phyloP scores from a whole-genome alignment of 306 rosid species.

The Ochetophila trinervis region DNA sequence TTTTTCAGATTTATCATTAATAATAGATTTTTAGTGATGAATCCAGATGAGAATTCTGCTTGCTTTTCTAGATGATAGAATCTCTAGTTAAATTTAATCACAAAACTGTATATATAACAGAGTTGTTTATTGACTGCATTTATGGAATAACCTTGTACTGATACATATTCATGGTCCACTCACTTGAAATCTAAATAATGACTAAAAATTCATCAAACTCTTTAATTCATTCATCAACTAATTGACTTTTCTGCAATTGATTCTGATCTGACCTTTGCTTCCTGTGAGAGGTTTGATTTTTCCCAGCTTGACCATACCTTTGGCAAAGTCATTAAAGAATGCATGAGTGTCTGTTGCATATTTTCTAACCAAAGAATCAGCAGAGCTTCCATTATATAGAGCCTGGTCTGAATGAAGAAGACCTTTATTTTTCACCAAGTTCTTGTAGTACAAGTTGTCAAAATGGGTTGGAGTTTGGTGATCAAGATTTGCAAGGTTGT shows the following conservation, averaged over 20 bases:
- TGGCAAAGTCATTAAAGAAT: conserved; percentile 44
- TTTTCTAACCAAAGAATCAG: conserved; percentile 36
- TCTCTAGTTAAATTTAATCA: too few relatives aligned
- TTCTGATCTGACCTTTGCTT: conserved; percentile 51
- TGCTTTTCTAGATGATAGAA: too few relatives aligned
- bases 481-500: conserved; percentile 36
- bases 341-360: conserved; percentile 24
- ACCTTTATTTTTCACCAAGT: conserved; percentile 34
- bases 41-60: too few relatives aligned
- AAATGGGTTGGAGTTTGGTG: conserved; percentile 46
- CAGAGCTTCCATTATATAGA: conserved; percentile 37
- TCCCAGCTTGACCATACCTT: conserved; percentile 51
- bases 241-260: conserved; percentile 49
- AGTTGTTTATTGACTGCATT: too few relatives aligned
- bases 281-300: conserved; percentile 50
- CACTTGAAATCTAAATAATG: too few relatives aligned
- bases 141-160: too few relatives aligned
- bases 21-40: too few relatives aligned
- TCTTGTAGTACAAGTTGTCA: conserved; percentile 46
- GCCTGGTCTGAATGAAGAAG: conserved; percentile 66
- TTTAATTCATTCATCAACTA: background rate
- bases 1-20: too few relatives aligned
- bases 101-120: too few relatives aligned
- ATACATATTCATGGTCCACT: too few relatives aligned
- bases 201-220: too few relatives aligned